phyloP scores from a whole-genome alignment of 768 basidiomycete species.

The Neoboletus subvelutipes region DNA sequence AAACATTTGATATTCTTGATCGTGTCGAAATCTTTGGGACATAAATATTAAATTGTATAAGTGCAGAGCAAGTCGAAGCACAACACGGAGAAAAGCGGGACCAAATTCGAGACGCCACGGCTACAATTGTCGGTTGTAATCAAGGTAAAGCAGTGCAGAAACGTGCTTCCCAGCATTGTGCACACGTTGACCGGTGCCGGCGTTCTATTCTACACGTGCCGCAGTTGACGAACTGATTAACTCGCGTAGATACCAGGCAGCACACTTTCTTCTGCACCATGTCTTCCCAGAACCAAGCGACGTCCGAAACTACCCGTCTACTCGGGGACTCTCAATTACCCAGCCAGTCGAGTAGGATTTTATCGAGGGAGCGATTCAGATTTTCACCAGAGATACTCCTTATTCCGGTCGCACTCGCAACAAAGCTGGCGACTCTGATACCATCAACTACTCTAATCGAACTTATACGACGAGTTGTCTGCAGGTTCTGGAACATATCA shows the following conservation, averaged over 20 bases:
- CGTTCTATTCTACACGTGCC: not conserved
- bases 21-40: too few species aligned
- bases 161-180: not conserved
- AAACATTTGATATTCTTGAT: too few species aligned
- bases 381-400: constrained; percentile 23
- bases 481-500: constrained; percentile 22
- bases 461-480: constrained; percentile 27
- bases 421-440: constrained; percentile 22
- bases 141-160: not conserved
- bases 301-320: constrained; percentile 12
- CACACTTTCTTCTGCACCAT: not conserved
- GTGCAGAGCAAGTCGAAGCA: too few species aligned
- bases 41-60: too few species aligned
- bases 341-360: not conserved
- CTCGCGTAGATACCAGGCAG: too few species aligned
- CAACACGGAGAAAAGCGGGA: too few species aligned
- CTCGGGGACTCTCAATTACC: constrained; percentile 4
- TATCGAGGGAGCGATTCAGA: not conserved
- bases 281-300: constrained; percentile 4
- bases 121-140: too few species aligned
- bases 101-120: too few species aligned
- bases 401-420: constrained; percentile 28
- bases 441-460: constrained; percentile 27
- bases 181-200: not conserved
- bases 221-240: not conserved